Conservation (phyloP, 2,329 filamentous ascomycete genomes). For the Colletotrichum acutatum region DNA sequence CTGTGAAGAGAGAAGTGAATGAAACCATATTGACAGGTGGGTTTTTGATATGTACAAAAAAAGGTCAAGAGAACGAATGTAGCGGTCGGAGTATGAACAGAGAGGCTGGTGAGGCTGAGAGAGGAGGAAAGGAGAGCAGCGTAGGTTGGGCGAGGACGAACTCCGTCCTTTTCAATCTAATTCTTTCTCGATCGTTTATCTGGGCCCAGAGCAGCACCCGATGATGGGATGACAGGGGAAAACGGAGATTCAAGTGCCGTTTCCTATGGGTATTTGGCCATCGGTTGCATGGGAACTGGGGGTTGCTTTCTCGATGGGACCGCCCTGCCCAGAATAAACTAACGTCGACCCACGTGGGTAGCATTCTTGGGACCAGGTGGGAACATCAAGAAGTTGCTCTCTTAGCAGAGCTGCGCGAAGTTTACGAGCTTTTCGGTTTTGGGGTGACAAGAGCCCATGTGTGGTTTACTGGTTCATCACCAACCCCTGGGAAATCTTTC, state of each 20-base stretch:
- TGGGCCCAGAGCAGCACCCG: neutral
- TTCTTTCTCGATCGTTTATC: neutral
- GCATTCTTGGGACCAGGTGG: neutral
- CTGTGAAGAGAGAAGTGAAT: conserved; percentile 31
- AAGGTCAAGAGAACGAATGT: conserved; percentile 6
- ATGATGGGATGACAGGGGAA: conserved; percentile 7
- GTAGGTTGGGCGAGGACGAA: neutral
- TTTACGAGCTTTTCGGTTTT: neutral
- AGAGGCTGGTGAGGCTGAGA: conserved; percentile 8
- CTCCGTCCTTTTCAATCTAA: conserved; percentile 4
- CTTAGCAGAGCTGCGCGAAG: neutral
- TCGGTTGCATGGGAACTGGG: conserved; percentile 1
- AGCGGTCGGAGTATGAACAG: conserved; percentile 4
- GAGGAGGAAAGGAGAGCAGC: neutral
- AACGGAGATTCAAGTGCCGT: conserved; percentile 28
- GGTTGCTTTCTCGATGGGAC: neutral
- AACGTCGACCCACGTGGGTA: conserved; percentile 13
- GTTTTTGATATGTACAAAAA: conserved; percentile 14
- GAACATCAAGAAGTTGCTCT: neutral
- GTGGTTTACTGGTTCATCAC: neutral
- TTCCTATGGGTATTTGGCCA: conserved; percentile 5
- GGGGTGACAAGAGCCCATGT: neutral
- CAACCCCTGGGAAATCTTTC: neutral
- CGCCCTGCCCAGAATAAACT: conserved; percentile 19
- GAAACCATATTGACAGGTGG: conserved; percentile 19